Base-by-base conservation (phyloP, 176 grass and related monocot genomes). In the Tuctoria greenei region DNA sequence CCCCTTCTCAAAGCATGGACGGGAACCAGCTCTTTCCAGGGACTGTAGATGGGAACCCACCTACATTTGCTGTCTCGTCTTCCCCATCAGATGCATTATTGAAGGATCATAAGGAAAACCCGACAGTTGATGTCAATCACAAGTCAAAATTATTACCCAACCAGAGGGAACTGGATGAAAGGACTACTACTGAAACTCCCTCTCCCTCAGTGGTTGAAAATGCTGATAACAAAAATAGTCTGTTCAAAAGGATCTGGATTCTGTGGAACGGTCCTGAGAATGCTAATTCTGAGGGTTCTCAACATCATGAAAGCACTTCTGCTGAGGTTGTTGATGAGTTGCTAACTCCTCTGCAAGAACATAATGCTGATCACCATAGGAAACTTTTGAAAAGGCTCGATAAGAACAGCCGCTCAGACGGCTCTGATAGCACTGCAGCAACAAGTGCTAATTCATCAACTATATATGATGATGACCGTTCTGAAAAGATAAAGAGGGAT, bases 211-310 rank as follows among this genome's bases (percentile, higher is more conserved):
- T 21, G 43, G 10, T 73, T 21, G 75, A 74, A 56, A 73, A 83
- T 59, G 34, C 23, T 81, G 72, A 17, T 73, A 61, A 49, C 61
- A 67, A 83, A 47, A 51, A 73, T 51, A 71, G 84, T 21, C 44
- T 83, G 70, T 77, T 91, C 49, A 75, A 84, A 84, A 87, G 77
- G 84, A 81, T 87, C 63, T 74, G 60, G 81, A 66, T 80, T 56
- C 18, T 77, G 38, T 87, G 77, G 77, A 84, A 76, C n/a, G 84
- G 72, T 18, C 13, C 72, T 5, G 61, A 81, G n/a, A 67, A 63
- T 78, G 20, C 67, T n/a, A 84, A 81, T 10, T 23, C 14, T 73
- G 77, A 84, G 45, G 51, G 71, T 75, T 71, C 84, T 79, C 79
- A 51, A 72, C 51, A 67, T 80, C 10, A 26, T 64, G 81, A 75